Base-by-base conservation (phyloP, 208 protist species). In the Acanthamoeba castellanii region DNA sequence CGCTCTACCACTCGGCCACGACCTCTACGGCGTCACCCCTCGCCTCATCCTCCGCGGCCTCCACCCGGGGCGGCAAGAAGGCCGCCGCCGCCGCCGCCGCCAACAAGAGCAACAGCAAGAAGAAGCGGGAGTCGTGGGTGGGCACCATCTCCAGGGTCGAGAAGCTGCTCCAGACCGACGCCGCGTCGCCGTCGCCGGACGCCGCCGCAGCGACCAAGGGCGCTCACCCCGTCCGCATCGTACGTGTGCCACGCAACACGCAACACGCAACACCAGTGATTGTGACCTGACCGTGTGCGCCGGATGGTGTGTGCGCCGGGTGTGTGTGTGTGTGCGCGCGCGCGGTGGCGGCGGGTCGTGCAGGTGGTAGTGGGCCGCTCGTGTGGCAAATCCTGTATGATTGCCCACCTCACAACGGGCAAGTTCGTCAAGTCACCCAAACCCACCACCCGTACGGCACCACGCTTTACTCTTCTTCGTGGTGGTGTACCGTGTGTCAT, bases 131-230 rank as follows among this genome's bases (percentile, higher is more conserved):
- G 30, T 78, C 30, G n/a, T 78, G 70, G 70, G 7, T 45, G 32
- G 70, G 70, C 70, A 47, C 30, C 13, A 11, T 78, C 70, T 78
- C 70, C 30, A 78, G 47, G 70, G 70, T 78, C 32, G 70, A 78
- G 70, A 78, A 78, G 70, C 70, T 45, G 8, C 70, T 78, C 66
- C 66, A 72, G 66, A 8, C 50, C 50, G 50, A 55, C 7, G 50
- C 50, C 50, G 1, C 50, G 50, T 55, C 50, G 16, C 55, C 2
- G 25, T 11, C 66, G 9, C 6, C 27, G 25, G 66, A 74, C 32
- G 66, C n/a, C n/a, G 20, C 7, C 22, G 37, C n/a, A 8, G n/a
- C n/a, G 11, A 78, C 13, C 16, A 42, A 16, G 30, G 70, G 37
- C 70, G 22, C 70, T 0, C n/a, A 78, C 11, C 70, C 37, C n/a